Evolutionary conservation across 495 filamentous ascomycete genomes (phyloP), one percentile per base, ranked within the genome.

Genomic region (Penicillium mononematosum): DNA sequence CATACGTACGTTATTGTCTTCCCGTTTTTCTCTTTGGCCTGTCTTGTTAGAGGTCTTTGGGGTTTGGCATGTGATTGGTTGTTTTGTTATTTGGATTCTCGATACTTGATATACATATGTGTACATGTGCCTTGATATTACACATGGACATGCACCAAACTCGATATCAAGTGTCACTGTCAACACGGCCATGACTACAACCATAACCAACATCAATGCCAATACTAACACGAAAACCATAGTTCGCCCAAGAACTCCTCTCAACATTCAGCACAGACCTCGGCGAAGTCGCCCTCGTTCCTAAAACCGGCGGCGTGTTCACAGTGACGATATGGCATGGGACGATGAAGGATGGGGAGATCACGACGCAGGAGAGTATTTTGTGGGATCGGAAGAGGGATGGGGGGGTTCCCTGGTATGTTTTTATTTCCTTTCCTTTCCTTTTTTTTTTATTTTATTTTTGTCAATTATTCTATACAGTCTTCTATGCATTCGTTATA

Each of bases 241-340:
- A 96, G 90, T 96, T 89, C 74, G 92, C 89, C 44, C 94, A 98
- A 83, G 94, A 98, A 74, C 89, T 98, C 51, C 86, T 98, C 57
- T 94, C 90, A n/a, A 98, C 94, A 7, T 98, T 98, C 77, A 80
- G 82, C 49, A 92, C 85, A 12, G 79, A 85, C 53, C 80, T 98
- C 0, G 92, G 93, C 45, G 93, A 98, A 71, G 87, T 98, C 14
- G 84, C 94, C n/a, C 84, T 98, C 0, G 81, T 93, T 41, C 94
- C 94, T 0, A 68, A 85, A 17, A 96, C 90, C 0, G 92, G 94
- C 24, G 94, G 94, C 0, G 72, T 88, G 22, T 98, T 98, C 68
- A 78, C 81, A 12, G 83, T 96, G 5, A 79, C 86, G 46, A 83
- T 91, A 38, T 74, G 78, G 59, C 71, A 78, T 63, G 58, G 29